Evolutionary conservation across 1,139 yeast species (phyloP).

Genomic region (Pichia sp.): DNA sequence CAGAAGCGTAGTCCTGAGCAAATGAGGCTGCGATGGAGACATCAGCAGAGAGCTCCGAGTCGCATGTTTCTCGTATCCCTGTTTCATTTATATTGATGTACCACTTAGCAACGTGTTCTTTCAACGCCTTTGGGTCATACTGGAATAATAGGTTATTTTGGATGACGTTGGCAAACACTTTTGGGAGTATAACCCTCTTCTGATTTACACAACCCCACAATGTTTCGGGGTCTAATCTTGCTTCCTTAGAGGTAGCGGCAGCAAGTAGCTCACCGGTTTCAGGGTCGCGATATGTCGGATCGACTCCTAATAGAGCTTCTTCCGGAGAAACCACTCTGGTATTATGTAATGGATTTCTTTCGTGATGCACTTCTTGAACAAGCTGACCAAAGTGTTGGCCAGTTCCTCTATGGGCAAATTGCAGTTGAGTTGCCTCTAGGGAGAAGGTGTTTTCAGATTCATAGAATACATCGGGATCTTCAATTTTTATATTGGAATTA

Average conservation of each 20-base stretch:
- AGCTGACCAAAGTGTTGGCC: conserved; percentile 36
- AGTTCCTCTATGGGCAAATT: conserved; percentile 22
- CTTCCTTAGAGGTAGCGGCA: conserved; percentile 42
- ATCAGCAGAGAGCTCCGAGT: conserved; percentile 60
- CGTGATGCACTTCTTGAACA: conserved; percentile 35
- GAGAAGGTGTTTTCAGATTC: conserved; percentile 14
- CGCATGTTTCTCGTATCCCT: conserved; percentile 44
- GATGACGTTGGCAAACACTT: conserved; percentile 44
- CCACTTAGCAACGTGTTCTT: conserved; percentile 48
- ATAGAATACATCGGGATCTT: conserved; percentile 19
- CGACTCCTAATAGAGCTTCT: conserved; percentile 22
- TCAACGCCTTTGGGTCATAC: conserved; percentile 48
- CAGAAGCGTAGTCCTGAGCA: conserved; percentile 73
- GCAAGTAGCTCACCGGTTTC: conserved; percentile 25
- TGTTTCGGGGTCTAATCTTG: conserved; percentile 45
- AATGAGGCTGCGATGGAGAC: conserved; percentile 80
- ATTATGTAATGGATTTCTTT: conserved; percentile 25
- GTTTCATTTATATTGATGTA: conserved; percentile 43
- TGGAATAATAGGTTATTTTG: conserved; percentile 50
- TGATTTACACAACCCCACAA: conserved; percentile 42
- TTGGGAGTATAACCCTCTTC: conserved; percentile 41
- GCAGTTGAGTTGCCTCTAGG: conserved; percentile 16
- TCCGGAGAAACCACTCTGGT: conserved; percentile 28
- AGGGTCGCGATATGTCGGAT: conserved; percentile 25
- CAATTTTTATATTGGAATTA: conserved; percentile 11